Percentiles rank a stretch among this genome's conserved stretches.
These are phyloP conservation scores for Starmerella stigmatis DNA, from an alignment of 805 yeast species.

Conservation along the genomic window DNA sequence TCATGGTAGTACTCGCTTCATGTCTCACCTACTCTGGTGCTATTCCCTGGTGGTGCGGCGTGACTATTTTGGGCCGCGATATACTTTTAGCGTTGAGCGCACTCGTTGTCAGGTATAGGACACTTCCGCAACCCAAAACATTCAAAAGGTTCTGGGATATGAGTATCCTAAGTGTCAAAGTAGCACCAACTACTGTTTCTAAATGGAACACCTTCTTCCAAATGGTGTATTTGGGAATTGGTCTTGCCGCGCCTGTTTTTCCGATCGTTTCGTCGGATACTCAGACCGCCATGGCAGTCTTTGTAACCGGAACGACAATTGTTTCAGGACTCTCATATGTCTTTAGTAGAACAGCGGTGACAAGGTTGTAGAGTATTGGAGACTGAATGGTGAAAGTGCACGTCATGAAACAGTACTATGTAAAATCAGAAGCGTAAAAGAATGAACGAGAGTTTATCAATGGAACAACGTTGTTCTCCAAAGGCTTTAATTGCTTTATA, in stretches of 20 bases:
- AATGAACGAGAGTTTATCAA: too few species aligned
- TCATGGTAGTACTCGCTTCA: conserved; percentile 77
- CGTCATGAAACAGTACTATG: too few species aligned
- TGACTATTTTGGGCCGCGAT: conserved; percentile 75
- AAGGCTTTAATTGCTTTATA: too few species aligned
- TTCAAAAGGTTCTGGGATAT: conserved; percentile 66
- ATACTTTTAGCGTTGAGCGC: conserved; percentile 62
- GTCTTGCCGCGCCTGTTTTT: conserved; percentile 47
- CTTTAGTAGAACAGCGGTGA: conserved; percentile 20
- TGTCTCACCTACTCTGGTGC: conserved; percentile 57
- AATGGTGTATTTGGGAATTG: conserved; percentile 71
- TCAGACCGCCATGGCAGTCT: conserved; percentile 27
- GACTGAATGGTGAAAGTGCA: too few species aligned
- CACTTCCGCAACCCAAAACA: conserved; percentile 69
- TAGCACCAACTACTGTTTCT: conserved; percentile 75
- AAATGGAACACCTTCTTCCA: conserved; percentile 86
- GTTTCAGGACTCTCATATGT: conserved; percentile 52
- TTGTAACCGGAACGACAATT: conserved; percentile 56
- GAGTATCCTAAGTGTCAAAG: conserved; percentile 70
- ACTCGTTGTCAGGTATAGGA: conserved; percentile 55
- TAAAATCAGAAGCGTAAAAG: too few species aligned
- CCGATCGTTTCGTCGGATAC: conserved; percentile 27
- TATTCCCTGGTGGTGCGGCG: conserved; percentile 53
- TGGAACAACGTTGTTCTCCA: too few species aligned
- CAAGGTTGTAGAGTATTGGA: conserved; percentile 22